Evolutionary conservation across 495 filamentous ascomycete genomes (phyloP).

Genomic region (Sphaerosporella brunnea): DNA sequence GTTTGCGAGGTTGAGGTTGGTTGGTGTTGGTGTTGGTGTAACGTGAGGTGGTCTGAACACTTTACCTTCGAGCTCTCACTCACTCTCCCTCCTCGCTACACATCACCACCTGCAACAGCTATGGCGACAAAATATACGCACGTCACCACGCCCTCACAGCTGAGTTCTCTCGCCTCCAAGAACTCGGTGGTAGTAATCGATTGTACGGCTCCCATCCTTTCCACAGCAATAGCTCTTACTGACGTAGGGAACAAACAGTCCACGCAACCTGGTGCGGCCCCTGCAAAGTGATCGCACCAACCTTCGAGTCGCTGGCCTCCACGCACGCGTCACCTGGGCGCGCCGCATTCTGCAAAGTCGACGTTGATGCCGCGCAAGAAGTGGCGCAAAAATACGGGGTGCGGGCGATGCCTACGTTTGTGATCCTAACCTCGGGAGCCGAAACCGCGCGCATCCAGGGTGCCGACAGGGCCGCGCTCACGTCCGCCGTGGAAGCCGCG

Average conservation of each 20-base stretch:
- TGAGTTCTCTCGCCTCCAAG: slow-evolving; percentile 15
- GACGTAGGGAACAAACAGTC: too few relatives aligned
- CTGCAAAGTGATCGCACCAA: slow-evolving; percentile 49
- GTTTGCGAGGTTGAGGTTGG: not conserved
- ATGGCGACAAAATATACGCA: not conserved
- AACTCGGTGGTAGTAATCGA: slow-evolving; percentile 22
- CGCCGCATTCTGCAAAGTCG: slow-evolving; percentile 42
- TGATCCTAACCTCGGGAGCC: slow-evolving; percentile 62
- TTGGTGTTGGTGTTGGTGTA: not conserved
- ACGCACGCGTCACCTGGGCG: slow-evolving; percentile 28
- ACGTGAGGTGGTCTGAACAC: too few relatives aligned
- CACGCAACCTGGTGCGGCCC: slow-evolving; percentile 49
- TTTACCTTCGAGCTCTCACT: not conserved
- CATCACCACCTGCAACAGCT: not conserved
- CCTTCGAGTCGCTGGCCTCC: slow-evolving; percentile 36
- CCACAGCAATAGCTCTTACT: too few relatives aligned
- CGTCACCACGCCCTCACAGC: slow-evolving; percentile 12
- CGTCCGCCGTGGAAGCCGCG: slow-evolving; percentile 58
- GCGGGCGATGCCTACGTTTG: slow-evolving; percentile 57
- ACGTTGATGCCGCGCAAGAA: slow-evolving; percentile 37
- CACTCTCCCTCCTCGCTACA: not conserved
- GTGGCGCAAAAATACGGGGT: slow-evolving; percentile 33
- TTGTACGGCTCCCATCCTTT: slow-evolving; percentile 10
- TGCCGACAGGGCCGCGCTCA: slow-evolving; percentile 57
- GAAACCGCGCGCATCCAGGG: slow-evolving; percentile 58